Conservation (phyloP, 495 filamentous ascomycete genomes). For the Lichina pygmaea region DNA sequence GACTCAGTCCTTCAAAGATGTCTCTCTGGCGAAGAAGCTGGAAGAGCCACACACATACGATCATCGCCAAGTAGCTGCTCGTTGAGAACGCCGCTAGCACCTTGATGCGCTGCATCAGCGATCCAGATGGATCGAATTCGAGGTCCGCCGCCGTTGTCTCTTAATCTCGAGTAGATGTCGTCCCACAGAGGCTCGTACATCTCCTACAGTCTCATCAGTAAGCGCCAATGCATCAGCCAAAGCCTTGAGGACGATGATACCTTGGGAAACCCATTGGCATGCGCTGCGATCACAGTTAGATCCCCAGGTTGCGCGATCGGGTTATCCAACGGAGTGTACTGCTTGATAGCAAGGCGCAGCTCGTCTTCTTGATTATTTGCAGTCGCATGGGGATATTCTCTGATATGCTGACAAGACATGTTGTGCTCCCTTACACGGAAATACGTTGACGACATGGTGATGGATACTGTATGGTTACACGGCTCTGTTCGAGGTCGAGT, state of each 20-base stretch:
- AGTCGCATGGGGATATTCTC: conserved; percentile 40
- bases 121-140: conserved; percentile 66
- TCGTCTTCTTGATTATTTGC: conserved; percentile 29
- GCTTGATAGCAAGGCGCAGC: conserved; percentile 47
- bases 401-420: conserved; percentile 37
- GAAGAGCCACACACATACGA: conserved; percentile 21
- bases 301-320: conserved; percentile 35
- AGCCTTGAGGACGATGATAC: conserved; percentile 11
- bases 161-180: conserved; percentile 30
- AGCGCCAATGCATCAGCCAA: neutral
- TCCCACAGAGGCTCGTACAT: conserved; percentile 77
- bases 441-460: neutral
- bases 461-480: neutral
- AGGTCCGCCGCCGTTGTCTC: conserved; percentile 22
- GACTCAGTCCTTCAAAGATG: neutral
- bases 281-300: conserved; percentile 58
- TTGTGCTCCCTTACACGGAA: conserved; percentile 34
- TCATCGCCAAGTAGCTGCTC: conserved; percentile 51
- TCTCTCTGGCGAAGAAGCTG: neutral
- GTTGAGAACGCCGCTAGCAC: conserved; percentile 48
- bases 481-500: too few species aligned
- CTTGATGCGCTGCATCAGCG: conserved; percentile 55
- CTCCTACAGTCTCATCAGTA: conserved; percentile 20
- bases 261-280: conserved; percentile 83
- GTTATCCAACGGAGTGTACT: conserved; percentile 53